Conservation (phyloP, 305 asterid species). For the Fraxinus paxiana region DNA sequence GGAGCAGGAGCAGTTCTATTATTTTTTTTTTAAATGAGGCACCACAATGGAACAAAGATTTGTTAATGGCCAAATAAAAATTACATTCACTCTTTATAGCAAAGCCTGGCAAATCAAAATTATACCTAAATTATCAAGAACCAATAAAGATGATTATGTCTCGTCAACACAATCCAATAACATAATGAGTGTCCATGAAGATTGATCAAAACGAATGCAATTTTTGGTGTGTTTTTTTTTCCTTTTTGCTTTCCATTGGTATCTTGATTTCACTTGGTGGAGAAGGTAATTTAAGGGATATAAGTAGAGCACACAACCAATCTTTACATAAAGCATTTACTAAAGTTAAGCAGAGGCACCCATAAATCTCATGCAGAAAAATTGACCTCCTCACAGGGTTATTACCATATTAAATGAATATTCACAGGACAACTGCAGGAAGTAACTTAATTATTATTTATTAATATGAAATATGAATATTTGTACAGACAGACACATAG, state of each 20-base stretch:
- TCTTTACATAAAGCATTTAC: not conserved
- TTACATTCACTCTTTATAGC: not conserved
- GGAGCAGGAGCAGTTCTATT: constrained; percentile 66
- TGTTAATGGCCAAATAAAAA: not conserved
- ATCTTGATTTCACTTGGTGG: not conserved
- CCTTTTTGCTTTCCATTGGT: not conserved
- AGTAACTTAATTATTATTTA: not conserved
- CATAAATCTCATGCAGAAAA: not conserved
- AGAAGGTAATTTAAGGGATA: not conserved
- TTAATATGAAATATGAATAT: not conserved
- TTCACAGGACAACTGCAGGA: not conserved
- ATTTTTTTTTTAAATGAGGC: not conserved
- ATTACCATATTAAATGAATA: not conserved
- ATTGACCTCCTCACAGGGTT: not conserved
- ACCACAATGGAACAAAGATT: not conserved
- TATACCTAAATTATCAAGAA: not conserved
- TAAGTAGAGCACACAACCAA: not conserved
- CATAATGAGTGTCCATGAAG: not conserved
- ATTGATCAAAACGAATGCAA: not conserved
- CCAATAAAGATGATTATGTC: not conserved
- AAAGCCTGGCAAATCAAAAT: not conserved
- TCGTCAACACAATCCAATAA: not conserved
- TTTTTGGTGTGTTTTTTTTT: no score
- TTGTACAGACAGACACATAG: not conserved
- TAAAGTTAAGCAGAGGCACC: not conserved